A percentile compares a stretch with the other conserved stretches of the same genome.
These are phyloP conservation scores for Trichoderma sp. DNA, from an alignment of 2,329 filamentous ascomycete genomes.

Conservation along the genomic window DNA sequence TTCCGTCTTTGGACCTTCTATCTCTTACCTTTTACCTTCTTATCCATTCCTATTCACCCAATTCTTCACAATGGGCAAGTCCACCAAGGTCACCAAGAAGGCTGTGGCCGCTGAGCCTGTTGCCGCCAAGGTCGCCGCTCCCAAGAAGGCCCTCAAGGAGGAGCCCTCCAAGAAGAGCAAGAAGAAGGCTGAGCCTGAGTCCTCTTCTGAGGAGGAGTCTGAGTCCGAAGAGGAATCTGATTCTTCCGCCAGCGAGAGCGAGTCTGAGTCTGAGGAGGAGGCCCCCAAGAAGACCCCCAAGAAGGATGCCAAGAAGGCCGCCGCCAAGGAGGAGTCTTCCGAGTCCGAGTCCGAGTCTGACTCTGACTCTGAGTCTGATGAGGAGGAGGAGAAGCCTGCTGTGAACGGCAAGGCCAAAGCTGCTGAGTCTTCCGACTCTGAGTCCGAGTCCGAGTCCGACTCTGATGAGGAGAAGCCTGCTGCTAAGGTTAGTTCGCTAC, in stretches of 20 bases:
- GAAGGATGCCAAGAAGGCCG: conserved; percentile 40
- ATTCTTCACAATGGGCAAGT: conserved; percentile 62
- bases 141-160: conserved; percentile 53
- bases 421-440: conserved; percentile 37
- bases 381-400: conserved; percentile 38
- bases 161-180: conserved; percentile 50
- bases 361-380: conserved; percentile 32
- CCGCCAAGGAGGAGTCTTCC: conserved; percentile 32
- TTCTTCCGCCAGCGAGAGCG: conserved; percentile 40
- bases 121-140: conserved; percentile 62
- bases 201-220: conserved; percentile 39
- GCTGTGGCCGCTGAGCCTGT: conserved; percentile 52
- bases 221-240: conserved; percentile 39
- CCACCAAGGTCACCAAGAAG: conserved; percentile 57
- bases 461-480: conserved; percentile 39
- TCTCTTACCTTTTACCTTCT: not conserved
- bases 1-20: conserved; percentile 21
- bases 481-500: conserved; percentile 30
- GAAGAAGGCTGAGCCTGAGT: conserved; percentile 48
- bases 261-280: conserved; percentile 30
- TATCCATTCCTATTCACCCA: not conserved
- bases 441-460: conserved; percentile 38
- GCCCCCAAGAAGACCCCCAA: conserved; percentile 28
- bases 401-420: conserved; percentile 36
- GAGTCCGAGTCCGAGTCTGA: conserved; percentile 41